Base-by-base conservation (phyloP, 805 yeast genomes). In the Yamadazyma akitaensis region DNA sequence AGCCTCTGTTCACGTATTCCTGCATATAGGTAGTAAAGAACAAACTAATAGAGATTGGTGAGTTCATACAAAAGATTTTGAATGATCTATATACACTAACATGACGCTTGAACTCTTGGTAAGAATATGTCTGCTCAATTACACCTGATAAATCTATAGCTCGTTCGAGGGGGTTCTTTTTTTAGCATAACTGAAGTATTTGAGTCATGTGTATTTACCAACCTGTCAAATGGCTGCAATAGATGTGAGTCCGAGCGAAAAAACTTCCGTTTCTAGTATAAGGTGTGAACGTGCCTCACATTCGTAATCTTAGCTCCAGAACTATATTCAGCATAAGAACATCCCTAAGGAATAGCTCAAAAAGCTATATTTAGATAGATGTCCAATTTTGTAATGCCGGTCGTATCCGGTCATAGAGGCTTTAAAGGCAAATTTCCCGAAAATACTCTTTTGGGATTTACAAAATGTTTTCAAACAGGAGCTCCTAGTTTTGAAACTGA, bases 401-500 rank as follows among this genome's bases (percentile, higher is more conserved):
- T 63, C 0, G 65, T 71, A 9, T 62, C 64, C 6, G 77, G 77
- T 40, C 77, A 72, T 49, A 61, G 77, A 42, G 77, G 77, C 0
- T 72, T 65, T 54, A 72, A 72, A 48, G 72, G 63, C 32, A 56
- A 62, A 39, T 66, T 63, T 46, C 61, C 72, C 3, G 77, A 72
- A 51, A 72, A 72, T 52, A 69, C 76, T 9, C 18, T 72, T 16
- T 16, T 42, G 5, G 75, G 75, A 7, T 72, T 72, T 51, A 53
- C 54, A 16, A 59, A 65, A 40, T 70, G 76, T 48, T 70, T 49
- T 48, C 60, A 59, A 13, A 40, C 66, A 16, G 76, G 75, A 6
- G 76, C 74, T 32, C 61, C 67, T 19, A 53, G 57, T 7, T 58
- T 72, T 37, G 77, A 72, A 46, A 72, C 77, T n/a, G 77, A 72